Percentiles rank a stretch among this genome's conserved stretches.
phyloP scores from a whole-genome alignment of 139 green algal genomes.

The Chlorella sorokiniana region DNA sequence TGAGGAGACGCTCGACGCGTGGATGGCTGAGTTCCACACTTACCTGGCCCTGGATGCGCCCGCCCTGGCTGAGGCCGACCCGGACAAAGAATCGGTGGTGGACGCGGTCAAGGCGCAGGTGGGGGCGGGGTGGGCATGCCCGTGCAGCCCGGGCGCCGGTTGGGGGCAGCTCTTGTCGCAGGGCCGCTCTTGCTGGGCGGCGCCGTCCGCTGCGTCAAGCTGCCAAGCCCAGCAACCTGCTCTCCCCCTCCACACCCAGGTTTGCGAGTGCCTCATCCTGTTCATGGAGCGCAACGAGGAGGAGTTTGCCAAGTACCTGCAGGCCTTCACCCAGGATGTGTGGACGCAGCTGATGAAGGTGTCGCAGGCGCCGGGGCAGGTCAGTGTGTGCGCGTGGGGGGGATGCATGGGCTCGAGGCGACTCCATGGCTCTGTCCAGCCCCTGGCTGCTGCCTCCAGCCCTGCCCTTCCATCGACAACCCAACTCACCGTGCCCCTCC shows the following conservation, averaged over 20 bases:
- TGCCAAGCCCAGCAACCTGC: neutral
- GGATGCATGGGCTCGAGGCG: neutral
- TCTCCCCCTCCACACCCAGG: neutral
- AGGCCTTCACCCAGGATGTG: conserved; percentile 81
- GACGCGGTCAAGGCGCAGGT: conserved; percentile 83
- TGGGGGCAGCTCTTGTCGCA: neutral
- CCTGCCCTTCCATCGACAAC: neutral
- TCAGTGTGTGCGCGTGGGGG: neutral
- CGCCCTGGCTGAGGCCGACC: conserved; percentile 61
- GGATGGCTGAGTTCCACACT: conserved; percentile 89
- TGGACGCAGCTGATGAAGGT: conserved; percentile 90
- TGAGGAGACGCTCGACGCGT: conserved; percentile 86
- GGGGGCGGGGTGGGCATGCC: conserved; percentile 29
- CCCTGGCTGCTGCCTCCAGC: too few species aligned
- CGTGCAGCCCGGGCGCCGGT: neutral
- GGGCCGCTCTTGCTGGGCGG: neutral
- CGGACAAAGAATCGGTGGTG: conserved; percentile 59
- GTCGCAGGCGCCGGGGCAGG: conserved; percentile 42
- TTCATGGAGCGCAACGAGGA: conserved; percentile 97
- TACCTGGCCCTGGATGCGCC: conserved; percentile 73
- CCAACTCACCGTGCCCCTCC: neutral
- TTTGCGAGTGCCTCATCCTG: conserved; percentile 71
- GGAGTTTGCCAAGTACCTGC: conserved; percentile 90
- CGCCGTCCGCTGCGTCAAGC: neutral
- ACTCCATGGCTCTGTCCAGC: neutral